Evolutionary conservation across 495 filamentous ascomycete species (phyloP), one percentile per base, ranked within the genome.

Genomic region (Penicillium nucicola): DNA sequence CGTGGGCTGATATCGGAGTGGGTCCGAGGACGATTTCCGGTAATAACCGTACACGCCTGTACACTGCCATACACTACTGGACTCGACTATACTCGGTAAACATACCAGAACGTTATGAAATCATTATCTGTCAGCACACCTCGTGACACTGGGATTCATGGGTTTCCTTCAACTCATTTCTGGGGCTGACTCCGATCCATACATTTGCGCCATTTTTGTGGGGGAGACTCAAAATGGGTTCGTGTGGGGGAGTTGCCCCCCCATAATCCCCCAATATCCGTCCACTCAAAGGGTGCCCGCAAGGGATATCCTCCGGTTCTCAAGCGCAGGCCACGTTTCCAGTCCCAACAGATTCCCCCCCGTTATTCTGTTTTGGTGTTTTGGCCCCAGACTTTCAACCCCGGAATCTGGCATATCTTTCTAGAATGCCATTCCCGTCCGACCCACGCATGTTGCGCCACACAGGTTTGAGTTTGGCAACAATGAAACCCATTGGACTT

Each of bases 121-220:
- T 28, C 25, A 28, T 28, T 28, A 28, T 28, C 7, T 28, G 25
- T 28, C 25, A 28, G 25, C 25, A 28, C 5, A 28, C 25, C 25
- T 28, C 25, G 25, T 28, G 25, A 28, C 25, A 22, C 20, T 28
- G 25, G 10, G 7, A 28, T 28, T 28, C 25, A 28, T 28, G 7
- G 25, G 25, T 28, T 9, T 28, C 7, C 25, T 28, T 0, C 4
- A 28, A 28, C 25, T 28, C 25, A 28, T 28, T 28, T 28, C 53
- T 60, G 57, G 53, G 51, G 51, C 52, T 45, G 45, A 44, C 34
- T 25, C 25, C 48, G 45, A 53, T 62, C 55, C 58, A 55, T 52
- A 52, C 19, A 54, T 55, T 59, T 62, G 61, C 61, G 62, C 59
- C 56, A 65, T 62, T 62, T 65, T 65, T 62, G 62, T 65, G 62